Conservation (phyloP, 2,329 filamentous ascomycete genomes). For the Colletotrichum sp. region DNA sequence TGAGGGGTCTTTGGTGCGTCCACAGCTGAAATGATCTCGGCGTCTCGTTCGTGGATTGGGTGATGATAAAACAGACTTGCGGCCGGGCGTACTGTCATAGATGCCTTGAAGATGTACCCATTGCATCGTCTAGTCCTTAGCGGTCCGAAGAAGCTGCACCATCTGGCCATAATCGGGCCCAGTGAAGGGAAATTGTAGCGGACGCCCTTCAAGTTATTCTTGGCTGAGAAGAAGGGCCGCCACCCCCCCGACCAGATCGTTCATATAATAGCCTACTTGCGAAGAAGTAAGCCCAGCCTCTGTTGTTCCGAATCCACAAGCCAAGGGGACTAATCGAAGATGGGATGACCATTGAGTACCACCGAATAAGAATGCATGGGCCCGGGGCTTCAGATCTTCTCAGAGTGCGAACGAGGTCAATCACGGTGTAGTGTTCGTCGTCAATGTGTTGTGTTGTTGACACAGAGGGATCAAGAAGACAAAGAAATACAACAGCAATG, state of each 20-base stretch:
- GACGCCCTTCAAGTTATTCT: neutral
- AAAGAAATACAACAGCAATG: neutral
- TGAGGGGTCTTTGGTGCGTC: neutral
- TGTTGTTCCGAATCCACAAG: neutral
- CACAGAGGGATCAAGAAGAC: neutral
- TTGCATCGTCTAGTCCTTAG: neutral
- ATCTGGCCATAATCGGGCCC: neutral
- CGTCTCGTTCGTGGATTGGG: neutral
- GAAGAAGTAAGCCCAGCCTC: neutral
- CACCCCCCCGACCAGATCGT: too few species aligned
- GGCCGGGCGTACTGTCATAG: neutral
- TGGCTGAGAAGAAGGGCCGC: too few species aligned
- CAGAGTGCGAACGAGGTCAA: neutral
- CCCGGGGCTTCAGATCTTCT: neutral
- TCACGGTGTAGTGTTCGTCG: neutral
- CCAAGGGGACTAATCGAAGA: neutral
- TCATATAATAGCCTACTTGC: neutral
- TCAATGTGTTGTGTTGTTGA: neutral
- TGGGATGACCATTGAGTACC: neutral
- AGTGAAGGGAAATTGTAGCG: neutral
- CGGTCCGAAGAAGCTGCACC: neutral
- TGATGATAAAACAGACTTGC: neutral
- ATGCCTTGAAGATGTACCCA: neutral
- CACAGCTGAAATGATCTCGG: neutral
- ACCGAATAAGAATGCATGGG: neutral